Percentiles rank a stretch among this genome's conserved stretches.
Evolutionary conservation across 2,329 filamentous ascomycete genomes (phyloP).

Genomic region (Gliomastix tumulicola): DNA sequence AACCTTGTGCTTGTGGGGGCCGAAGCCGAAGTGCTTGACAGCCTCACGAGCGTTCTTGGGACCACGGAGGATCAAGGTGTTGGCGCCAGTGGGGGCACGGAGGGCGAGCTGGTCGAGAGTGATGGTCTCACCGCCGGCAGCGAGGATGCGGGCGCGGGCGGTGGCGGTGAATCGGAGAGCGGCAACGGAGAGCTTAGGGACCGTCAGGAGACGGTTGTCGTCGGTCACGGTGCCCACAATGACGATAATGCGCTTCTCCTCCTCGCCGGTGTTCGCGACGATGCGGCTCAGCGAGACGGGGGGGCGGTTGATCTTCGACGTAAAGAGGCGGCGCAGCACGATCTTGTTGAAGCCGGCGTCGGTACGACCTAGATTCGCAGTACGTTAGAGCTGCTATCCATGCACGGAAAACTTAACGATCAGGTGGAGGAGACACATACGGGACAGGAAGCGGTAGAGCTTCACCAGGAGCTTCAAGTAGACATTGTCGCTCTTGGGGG

Average conservation of each 20-base stretch:
- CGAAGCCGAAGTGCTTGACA: constrained; percentile 98
- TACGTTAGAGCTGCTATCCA: not conserved
- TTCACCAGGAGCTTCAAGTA: constrained; percentile 97
- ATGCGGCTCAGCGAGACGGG: constrained; percentile 93
- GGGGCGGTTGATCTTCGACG: constrained; percentile 97
- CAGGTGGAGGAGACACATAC: constrained; percentile 63
- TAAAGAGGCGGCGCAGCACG: constrained; percentile 93
- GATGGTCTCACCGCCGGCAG: constrained; percentile 89
- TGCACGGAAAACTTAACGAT: constrained; percentile 60
- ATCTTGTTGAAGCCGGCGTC: constrained; percentile 99
- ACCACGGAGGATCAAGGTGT: constrained; percentile 94
- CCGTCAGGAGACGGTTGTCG: constrained; percentile 85
- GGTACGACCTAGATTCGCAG: constrained; percentile 65
- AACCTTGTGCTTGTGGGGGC: constrained; percentile 96
- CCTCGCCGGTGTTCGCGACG: constrained; percentile 60
- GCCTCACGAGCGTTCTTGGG: constrained; percentile 98
- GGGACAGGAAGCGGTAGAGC: constrained; percentile 94
- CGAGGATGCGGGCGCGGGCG: constrained; percentile 85
- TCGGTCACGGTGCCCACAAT: constrained; percentile 94
- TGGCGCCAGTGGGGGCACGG: constrained; percentile 88
- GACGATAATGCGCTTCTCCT: constrained; percentile 80
- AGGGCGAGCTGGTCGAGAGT: constrained; percentile 97
- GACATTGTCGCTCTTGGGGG: constrained; percentile 96
- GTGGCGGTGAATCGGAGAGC: constrained; percentile 96
- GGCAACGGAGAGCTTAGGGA: constrained; percentile 90